Evolutionary conservation across 345 rosid species (phyloP), one percentile per base, ranked within the genome.

Genomic region (Nasturtium officinale): DNA sequence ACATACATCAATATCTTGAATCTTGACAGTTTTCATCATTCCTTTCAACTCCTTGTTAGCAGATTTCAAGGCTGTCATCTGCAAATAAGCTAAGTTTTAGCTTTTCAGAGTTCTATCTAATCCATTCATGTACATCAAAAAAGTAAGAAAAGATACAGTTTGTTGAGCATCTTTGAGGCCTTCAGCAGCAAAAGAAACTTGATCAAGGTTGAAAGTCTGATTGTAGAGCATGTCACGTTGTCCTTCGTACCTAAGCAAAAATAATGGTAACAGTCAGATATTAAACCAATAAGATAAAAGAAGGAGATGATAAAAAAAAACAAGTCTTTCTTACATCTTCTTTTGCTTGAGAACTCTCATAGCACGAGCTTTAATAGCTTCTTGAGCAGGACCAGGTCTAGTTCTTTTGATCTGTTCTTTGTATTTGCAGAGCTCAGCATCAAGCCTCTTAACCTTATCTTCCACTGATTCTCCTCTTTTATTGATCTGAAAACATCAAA

Each of bases 11-110:
- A 95, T 87, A 45, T 95, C 97, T 76, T 96, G 92, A 80, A 96
- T 87, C 92, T 92, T 90, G 62, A 94, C 96, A 2, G 97, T 91
- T 84, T 96, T 96, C 99, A 96, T 92, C 98, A 96, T 89, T 69
- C 99, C 98, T 80, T 96, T 96, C 83, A 96, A 78, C 77, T 96
- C 99, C 86, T 92, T 92, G 84, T 96, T 96, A 56, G 99, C 99
- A 43, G 96, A 82, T 78, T 96, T 96, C 79, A 96, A 52, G 3
- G 94, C 98, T 63, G 96, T 67, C 96, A 92, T 85, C 98, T 92
- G 84, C 68, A 53, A 66, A 61, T 63, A 67, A 64, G 13, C 35
- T 69, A 61, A 7, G 50, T 30, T 13, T 35, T 4, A 32, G 17
- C 10, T 26, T 38, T 9, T 59, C 48, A 13, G 3, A 70, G 16